These are phyloP conservation scores for Aspergillus niger DNA, from an alignment of 2,329 filamentous ascomycete species.

Conservation along the genomic window DNA sequence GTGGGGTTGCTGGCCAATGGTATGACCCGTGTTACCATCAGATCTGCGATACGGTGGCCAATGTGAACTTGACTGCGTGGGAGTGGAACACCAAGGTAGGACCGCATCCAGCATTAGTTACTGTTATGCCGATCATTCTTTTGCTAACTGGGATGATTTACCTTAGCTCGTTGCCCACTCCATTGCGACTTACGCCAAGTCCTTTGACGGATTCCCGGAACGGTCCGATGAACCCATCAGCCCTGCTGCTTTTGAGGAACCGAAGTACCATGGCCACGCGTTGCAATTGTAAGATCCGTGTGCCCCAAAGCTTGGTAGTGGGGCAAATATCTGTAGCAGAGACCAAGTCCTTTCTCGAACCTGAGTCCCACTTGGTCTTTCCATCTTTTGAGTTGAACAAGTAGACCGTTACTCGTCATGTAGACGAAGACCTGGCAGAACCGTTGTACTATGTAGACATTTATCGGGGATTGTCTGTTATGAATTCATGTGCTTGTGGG, in stretches of 20 bases:
- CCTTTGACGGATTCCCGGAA: constrained; percentile 66
- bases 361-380: too few species aligned
- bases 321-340: too few species aligned
- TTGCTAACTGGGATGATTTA: neutral
- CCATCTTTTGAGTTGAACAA: too few species aligned
- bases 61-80: constrained; percentile 57
- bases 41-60: constrained; percentile 54
- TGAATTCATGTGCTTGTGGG: too few species aligned
- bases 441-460: too few species aligned
- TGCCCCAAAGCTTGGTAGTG: too few species aligned
- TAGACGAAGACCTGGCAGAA: too few species aligned
- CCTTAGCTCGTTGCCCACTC: constrained; percentile 63
- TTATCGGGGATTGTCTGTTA: too few species aligned
- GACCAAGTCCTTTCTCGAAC: too few species aligned
- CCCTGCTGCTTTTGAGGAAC: constrained; percentile 9
- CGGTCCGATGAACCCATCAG: constrained; percentile 34
- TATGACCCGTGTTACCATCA: constrained; percentile 61
- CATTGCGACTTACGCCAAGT: constrained; percentile 68
- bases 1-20: constrained; percentile 62
- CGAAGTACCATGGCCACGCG: constrained; percentile 21
- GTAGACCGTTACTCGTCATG: too few species aligned
- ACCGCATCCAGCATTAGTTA: neutral
- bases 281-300: constrained; percentile 14
- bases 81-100: constrained; percentile 55
- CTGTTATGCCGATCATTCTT: neutral